phyloP scores from a whole-genome alignment of 306 rosid genomes.

The Acacia confusa region DNA sequence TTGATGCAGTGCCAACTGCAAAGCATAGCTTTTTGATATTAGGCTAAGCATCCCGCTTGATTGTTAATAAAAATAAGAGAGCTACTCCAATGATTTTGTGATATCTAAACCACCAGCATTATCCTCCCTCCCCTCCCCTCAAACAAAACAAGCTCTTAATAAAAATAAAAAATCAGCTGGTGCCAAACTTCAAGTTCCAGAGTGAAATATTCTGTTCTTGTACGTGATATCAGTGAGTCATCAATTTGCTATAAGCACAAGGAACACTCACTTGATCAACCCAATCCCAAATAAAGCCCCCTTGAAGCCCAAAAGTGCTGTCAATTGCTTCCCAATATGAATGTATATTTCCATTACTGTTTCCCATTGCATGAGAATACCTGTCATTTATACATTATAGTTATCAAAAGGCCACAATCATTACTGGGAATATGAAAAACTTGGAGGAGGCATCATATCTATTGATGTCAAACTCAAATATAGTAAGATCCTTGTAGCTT shows the following conservation, averaged over 20 bases:
- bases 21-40: background rate
- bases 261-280: slow-evolving; percentile 73
- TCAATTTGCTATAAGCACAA: slow-evolving; percentile 17
- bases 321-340: slow-evolving; percentile 97
- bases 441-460: background rate
- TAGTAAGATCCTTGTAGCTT: background rate
- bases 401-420: slow-evolving; percentile 6
- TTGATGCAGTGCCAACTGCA: background rate
- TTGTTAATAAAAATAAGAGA: background rate
- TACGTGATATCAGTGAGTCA: slow-evolving; percentile 14
- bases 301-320: slow-evolving; percentile 93
- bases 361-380: slow-evolving; percentile 98
- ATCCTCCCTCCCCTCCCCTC: no score
- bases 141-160: no score
- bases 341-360: slow-evolving; percentile 86
- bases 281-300: slow-evolving; percentile 99
- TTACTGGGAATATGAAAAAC: slow-evolving; percentile 19
- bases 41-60: background rate
- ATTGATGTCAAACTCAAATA: background rate
- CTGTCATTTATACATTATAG: slow-evolving; percentile 48
- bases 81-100: background rate
- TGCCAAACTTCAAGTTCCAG: background rate
- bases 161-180: background rate
- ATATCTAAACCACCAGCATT: background rate
- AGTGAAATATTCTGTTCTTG: background rate